Evolutionary conservation across 2,329 filamentous ascomycete genomes (phyloP).

Genomic region (Trichoderma cornu-damae): DNA sequence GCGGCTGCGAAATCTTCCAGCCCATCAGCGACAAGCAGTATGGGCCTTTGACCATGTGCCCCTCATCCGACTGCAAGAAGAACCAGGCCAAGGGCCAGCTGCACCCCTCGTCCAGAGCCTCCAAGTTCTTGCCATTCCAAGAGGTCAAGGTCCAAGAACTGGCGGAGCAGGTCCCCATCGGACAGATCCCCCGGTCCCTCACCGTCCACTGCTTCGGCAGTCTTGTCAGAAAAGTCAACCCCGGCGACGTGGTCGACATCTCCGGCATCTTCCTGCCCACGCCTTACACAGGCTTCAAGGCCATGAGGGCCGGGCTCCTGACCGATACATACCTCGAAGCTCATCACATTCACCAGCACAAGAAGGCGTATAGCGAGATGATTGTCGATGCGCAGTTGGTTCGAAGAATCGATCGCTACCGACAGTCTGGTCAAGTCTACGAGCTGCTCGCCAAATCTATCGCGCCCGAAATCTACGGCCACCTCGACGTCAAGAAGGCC

Average conservation of each 20-base stretch:
- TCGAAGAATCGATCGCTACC: conserved; percentile 77
- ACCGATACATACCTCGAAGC: conserved; percentile 97
- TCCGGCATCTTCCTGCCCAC: conserved; percentile 95
- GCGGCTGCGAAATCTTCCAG: conserved; percentile 96
- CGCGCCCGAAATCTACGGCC: conserved; percentile 93
- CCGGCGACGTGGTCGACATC: conserved; percentile 89
- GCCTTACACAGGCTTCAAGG: conserved; percentile 98
- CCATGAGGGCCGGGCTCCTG: conserved; percentile 89
- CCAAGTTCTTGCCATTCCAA: conserved; percentile 95
- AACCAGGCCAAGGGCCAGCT: conserved; percentile 93
- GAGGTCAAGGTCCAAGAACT: conserved; percentile 98
- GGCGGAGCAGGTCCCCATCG: conserved; percentile 98
- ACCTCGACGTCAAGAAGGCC: conserved; percentile 96
- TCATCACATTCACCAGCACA: conserved; percentile 90
- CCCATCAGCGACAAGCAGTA: conserved; percentile 89
- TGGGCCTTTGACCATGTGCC: conserved; percentile 78
- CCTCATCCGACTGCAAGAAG: conserved; percentile 80
- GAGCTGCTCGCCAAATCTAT: conserved; percentile 95
- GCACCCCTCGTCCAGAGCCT: conserved; percentile 89
- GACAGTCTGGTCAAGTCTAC: conserved; percentile 84
- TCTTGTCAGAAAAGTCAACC: conserved; percentile 80
- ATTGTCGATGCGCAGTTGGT: conserved; percentile 74
- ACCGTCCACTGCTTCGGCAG: conserved; percentile 87
- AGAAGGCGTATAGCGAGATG: conserved; percentile 95
- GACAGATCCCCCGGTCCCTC: conserved; percentile 88